Evolutionary conservation across 345 rosid species (phyloP), one percentile per base, ranked within the genome.

Genomic region (Eucalyptus melliodora): DNA sequence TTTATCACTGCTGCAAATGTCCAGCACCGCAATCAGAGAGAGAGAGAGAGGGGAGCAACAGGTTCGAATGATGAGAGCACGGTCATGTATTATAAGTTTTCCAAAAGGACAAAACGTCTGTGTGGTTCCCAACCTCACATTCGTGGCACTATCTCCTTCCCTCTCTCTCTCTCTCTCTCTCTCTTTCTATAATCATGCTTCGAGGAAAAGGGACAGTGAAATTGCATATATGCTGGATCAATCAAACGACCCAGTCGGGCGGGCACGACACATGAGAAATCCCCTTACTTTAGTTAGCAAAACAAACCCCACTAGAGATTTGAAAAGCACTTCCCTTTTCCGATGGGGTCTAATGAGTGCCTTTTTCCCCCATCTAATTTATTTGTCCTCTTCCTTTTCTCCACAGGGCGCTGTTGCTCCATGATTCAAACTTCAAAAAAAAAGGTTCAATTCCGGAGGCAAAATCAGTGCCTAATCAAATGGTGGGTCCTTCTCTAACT

Each of bases 391-490:
- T 77, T 37, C 47, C 27, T 77, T 21, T 10, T 3, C 27, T 40
- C 27, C 83, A 77, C 47, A 21, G 4, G 83, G 16, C 12, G 24
- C 2, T 69, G 24, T 8, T 3, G 47, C 47, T 21, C 47, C 45
- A 77, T 11, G 47, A 77, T 77, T 77, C 83, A 86, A 86, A 31
- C 87, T 26, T n/a, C 0, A 49, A 21, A 34, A 34, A 31, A 34
- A 86, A 86, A 23, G 6, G n/a, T 34, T 23, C 42, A 19, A 86
- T 53, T 51, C 47, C 47, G 50, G 65, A 3, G 59, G 62, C 59
- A 53, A 91, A 89, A 89, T 89, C 80, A 92, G 49, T 50, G 89
- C 86, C 60, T 50, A 88, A 91, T 89, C 50, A 69, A 69, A 77
- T 80, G 47, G 90, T 89, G 89, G 91, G 91, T 30, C 86, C 60